A percentile compares a stretch with the other conserved stretches of the same genome.
These are phyloP conservation scores for Lumnitzera littorea DNA, from an alignment of 345 rosid genomes.

Conservation along the genomic window DNA sequence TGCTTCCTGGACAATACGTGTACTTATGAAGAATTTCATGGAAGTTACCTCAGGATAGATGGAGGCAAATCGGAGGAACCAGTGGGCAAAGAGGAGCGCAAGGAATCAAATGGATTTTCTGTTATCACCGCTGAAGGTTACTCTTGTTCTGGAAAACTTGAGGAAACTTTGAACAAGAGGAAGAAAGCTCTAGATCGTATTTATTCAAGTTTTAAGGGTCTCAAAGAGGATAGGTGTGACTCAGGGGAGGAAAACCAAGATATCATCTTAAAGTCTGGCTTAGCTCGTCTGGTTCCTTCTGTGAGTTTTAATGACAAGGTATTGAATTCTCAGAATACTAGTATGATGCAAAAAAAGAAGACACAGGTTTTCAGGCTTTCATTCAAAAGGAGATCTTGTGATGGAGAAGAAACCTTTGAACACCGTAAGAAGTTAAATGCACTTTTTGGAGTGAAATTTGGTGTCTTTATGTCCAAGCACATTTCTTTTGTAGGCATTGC, in stretches of 20 bases:
- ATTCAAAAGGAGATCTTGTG: conserved; percentile 57
- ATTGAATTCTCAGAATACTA: conserved; percentile 10
- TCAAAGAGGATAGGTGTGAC: conserved; percentile 23
- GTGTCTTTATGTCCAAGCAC: no score
- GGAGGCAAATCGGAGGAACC: conserved; percentile 20
- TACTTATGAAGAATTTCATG: conserved; percentile 58
- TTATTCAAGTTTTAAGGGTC: conserved; percentile 36
- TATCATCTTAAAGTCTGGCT: conserved; percentile 20
- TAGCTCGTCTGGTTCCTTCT: conserved; percentile 29
- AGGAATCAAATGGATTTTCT: conserved; percentile 24
- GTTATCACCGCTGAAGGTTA: conserved; percentile 22
- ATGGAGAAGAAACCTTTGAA: conserved; percentile 47
- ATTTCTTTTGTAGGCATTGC: no score
- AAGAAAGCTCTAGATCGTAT: conserved; percentile 25
- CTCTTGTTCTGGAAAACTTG: conserved; percentile 25
- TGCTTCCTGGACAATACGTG: conserved; percentile 39
- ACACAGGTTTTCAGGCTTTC: conserved; percentile 50
- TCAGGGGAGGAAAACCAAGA: conserved; percentile 19
- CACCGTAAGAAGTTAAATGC: conserved; percentile 31
- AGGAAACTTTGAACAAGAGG: conserved; percentile 25
- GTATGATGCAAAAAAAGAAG: conserved; percentile 33
- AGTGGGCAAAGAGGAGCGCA: conserved; percentile 26
- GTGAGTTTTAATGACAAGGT: conserved; percentile 37
- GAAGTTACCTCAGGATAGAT: conserved; percentile 58
- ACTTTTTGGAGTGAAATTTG: neutral